These are phyloP conservation scores for Excoecaria cochinchinensis DNA, from an alignment of 345 rosid genomes.

Conservation along the genomic window DNA sequence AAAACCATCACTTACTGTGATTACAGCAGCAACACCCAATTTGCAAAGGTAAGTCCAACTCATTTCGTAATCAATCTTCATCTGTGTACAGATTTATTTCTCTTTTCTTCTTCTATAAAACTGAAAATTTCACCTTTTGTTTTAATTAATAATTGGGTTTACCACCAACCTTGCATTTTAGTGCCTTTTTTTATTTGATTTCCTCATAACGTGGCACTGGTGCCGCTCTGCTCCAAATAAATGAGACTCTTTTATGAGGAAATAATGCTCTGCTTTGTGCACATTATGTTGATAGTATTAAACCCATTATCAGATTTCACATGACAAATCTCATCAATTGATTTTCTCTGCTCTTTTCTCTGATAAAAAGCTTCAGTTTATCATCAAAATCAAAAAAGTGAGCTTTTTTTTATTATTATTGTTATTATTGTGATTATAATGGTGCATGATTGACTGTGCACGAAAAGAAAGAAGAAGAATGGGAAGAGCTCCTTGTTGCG, in stretches of 20 bases:
- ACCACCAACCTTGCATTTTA: no score
- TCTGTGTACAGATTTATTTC: not conserved
- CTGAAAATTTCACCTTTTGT: not conserved
- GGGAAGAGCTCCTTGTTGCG: conserved; percentile 89
- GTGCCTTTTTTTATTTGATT: no score
- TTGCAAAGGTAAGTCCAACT: not conserved
- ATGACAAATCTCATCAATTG: conserved; percentile 22
- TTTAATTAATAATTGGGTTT: no score
- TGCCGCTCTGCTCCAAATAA: not conserved
- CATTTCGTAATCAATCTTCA: no score
- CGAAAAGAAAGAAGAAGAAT: conserved; percentile 25
- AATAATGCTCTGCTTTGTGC: not conserved
- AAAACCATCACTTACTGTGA: not conserved
- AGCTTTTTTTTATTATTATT: not conserved
- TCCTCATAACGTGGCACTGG: no score
- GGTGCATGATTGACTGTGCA: not conserved
- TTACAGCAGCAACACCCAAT: not conserved
- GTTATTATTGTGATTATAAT: not conserved
- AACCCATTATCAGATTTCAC: conserved; percentile 3
- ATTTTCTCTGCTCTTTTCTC: not conserved
- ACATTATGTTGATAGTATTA: not conserved
- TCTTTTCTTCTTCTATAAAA: not conserved
- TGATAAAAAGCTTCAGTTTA: not conserved
- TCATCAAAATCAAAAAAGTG: not conserved
- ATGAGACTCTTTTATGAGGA: not conserved